Percentiles rank a stretch among this genome's conserved stretches.
Conservation (phyloP, 2,329 filamentous ascomycete species). For the Fusarium guadeloupense region DNA sequence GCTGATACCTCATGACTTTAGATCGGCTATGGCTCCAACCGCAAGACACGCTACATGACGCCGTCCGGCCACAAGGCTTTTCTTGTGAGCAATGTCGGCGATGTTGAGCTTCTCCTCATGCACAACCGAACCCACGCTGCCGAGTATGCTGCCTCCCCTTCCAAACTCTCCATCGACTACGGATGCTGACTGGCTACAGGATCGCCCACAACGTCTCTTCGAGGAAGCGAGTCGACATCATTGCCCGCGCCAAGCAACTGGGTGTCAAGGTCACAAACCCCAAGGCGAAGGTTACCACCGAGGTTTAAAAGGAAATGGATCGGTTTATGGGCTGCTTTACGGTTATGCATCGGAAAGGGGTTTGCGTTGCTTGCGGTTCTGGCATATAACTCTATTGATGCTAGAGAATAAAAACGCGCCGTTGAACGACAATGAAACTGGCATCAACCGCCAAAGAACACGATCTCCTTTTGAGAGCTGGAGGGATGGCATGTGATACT, state of each 20-base stretch:
- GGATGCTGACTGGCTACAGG: slow-evolving; percentile 60
- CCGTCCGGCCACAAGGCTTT: slow-evolving; percentile 99
- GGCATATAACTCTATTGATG: slow-evolving; percentile 41
- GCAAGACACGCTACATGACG: slow-evolving; percentile 99
- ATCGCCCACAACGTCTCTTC: slow-evolving; percentile 98
- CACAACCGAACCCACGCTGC: slow-evolving; percentile 99
- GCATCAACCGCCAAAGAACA: slow-evolving; percentile 35
- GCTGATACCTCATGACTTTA: slow-evolving; percentile 52
- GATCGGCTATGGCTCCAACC: slow-evolving; percentile 99
- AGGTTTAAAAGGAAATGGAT: slow-evolving; percentile 68
- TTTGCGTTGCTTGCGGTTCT: slow-evolving; percentile 46
- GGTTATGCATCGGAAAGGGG: slow-evolving; percentile 46
- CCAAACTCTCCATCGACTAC: background rate
- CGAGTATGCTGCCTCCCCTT: slow-evolving; percentile 74
- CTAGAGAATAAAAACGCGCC: slow-evolving; percentile 46
- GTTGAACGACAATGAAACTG: slow-evolving; percentile 44
- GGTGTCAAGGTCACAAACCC: slow-evolving; percentile 99
- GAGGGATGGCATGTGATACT: slow-evolving; percentile 6
- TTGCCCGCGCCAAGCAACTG: slow-evolving; percentile 95
- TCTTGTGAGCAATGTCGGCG: slow-evolving; percentile 95
- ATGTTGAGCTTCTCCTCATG: slow-evolving; percentile 98
- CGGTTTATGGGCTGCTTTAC: slow-evolving; percentile 45
- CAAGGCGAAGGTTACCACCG: slow-evolving; percentile 98
- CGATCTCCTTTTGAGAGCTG: slow-evolving; percentile 17
- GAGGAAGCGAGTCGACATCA: slow-evolving; percentile 98